Evolutionary conservation across 345 rosid species (phyloP).

Genomic region (Gossypium bickii): DNA sequence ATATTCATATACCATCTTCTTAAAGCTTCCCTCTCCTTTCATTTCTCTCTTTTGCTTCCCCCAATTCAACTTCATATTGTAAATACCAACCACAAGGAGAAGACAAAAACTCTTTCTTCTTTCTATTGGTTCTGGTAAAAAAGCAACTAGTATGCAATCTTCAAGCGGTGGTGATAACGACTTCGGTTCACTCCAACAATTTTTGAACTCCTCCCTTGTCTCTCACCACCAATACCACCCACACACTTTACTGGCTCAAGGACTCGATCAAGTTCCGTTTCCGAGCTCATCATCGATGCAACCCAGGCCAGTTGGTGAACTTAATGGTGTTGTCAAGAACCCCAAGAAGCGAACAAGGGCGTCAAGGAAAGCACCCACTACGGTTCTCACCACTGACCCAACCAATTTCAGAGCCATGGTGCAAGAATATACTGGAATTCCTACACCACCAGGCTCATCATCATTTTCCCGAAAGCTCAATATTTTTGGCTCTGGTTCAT

Average conservation of each 20-base stretch:
- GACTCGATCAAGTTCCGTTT: constrained; percentile 19
- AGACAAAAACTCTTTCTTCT: not conserved
- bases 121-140: constrained; percentile 73
- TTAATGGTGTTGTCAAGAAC: constrained; percentile 33
- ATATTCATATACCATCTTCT: constrained; percentile 37
- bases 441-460: constrained; percentile 58
- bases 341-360: constrained; percentile 86
- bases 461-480: constrained; percentile 59
- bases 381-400: constrained; percentile 89
- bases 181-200: constrained; percentile 45
- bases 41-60: constrained; percentile 22
- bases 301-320: constrained; percentile 13
- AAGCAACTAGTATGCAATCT: constrained; percentile 62
- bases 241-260: constrained; percentile 29
- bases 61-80: not conserved
- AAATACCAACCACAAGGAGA: constrained; percentile 1
- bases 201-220: constrained; percentile 34
- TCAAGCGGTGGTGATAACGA: constrained; percentile 75
- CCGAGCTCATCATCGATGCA: constrained; percentile 29
- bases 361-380: constrained; percentile 86
- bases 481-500: constrained; percentile 51
- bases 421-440: constrained; percentile 91
- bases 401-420: constrained; percentile 91
- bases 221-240: constrained; percentile 19
- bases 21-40: constrained; percentile 9